Base-by-base conservation (phyloP, 495 filamentous ascomycete genomes). In the Penicillium salamii region DNA sequence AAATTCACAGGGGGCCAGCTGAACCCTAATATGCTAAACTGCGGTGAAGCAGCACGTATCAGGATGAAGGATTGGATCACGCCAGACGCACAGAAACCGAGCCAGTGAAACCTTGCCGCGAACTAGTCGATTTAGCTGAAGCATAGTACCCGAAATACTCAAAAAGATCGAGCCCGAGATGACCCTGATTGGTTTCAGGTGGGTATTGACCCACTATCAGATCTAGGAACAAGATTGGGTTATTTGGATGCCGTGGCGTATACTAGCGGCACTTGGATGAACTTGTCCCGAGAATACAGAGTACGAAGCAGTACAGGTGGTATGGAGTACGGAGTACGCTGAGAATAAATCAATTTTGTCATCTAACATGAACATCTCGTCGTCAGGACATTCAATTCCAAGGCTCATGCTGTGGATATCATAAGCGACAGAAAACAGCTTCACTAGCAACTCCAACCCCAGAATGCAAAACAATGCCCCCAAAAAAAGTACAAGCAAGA, bases 401-500 rank as follows among this genome's bases (percentile, higher is more conserved):
- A n/a, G n/a, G n/a, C 23, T 26, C 23, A 26, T 8, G 23, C 23
- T 26, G 23, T 26, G 29, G 29, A 32, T 32, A 32, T 32, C 29
- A 26, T 26, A 32, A 32, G 12, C 29, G 12, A 32, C 12, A 32
- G 29, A 13, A 32, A 32, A 32, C 29, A 13, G 29, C 29, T 7
- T 23, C 18, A n/a, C 23, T 40, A 38, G 21, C 29, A 34, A 15
- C 28, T 38, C 9, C 42, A 44, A 33, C 26, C 19, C 28, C 42
- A 21, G 15, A 45, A 23, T 23, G 33, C 29, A 40, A 6, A n/a
- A 11, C 13, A 32, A 0, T 20, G 37, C 4, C 36, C n/a, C n/a
- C n/a, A n/a, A n/a, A n/a, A 40, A 48, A 48, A 48, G 28, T 39
- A 39, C 46, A 48, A 48, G 21, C 24, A 38, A 47, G 46, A 48